These are phyloP conservation scores for Phytophthora quininea DNA, from an alignment of 352 stramenopile genomes.

Conservation along the genomic window DNA sequence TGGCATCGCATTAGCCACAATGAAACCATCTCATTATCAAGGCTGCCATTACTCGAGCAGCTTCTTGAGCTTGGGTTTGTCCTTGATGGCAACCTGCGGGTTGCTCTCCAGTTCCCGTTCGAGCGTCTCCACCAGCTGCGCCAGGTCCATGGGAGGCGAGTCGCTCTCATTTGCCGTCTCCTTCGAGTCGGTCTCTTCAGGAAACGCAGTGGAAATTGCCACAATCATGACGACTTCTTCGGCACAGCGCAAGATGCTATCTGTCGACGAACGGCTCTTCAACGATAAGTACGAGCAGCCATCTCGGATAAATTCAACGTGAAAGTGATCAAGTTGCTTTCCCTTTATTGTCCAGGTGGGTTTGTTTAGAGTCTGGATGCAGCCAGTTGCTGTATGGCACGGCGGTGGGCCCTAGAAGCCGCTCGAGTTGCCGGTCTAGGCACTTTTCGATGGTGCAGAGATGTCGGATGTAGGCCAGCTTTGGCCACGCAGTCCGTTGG, in stretches of 20 bases:
- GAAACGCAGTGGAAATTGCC: background rate
- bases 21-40: background rate
- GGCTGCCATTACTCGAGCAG: constrained; percentile 51
- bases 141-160: constrained; percentile 35
- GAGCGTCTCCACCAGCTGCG: constrained; percentile 58
- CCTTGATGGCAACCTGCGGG: constrained; percentile 60
- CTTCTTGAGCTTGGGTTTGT: constrained; percentile 59
- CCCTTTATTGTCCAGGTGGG: background rate
- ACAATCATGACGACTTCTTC: no score
- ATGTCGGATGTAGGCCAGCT: constrained; percentile 94
- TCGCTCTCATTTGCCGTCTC: constrained; percentile 3
- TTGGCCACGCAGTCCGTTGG: constrained; percentile 89
- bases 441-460: constrained; percentile 92
- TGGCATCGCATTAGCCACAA: background rate
- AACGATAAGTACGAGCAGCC: no score
- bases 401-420: constrained; percentile 29
- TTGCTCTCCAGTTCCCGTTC: constrained; percentile 56
- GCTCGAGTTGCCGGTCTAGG: constrained; percentile 45
- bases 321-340: background rate
- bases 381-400: constrained; percentile 36
- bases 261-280: background rate
- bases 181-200: background rate
- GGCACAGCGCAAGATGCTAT: no score
- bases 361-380: constrained; percentile 22
- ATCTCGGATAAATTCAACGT: background rate